Evolutionary conservation across 2,329 filamentous ascomycete genomes (phyloP).

Genomic region (Fusarium sp.): DNA sequence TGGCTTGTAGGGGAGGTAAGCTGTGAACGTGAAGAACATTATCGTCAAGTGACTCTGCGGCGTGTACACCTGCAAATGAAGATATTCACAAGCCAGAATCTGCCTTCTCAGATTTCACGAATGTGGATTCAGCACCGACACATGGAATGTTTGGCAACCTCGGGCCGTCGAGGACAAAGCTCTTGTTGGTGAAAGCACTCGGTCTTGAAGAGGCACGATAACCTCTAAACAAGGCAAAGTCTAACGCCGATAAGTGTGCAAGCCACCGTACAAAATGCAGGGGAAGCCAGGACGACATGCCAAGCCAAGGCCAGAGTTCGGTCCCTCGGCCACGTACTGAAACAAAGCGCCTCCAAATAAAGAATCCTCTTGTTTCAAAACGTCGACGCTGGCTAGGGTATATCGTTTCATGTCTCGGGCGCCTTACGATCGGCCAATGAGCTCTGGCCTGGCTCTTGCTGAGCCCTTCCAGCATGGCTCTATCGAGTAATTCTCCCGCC

Average conservation of each 20-base stretch:
- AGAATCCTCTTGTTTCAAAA: slow-evolving; percentile 28
- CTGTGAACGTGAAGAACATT: too few species aligned
- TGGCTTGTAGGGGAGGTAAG: too few species aligned
- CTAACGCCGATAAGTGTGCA: too few species aligned
- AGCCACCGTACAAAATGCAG: too few species aligned
- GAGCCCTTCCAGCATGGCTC: background rate
- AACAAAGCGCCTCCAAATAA: slow-evolving; percentile 22
- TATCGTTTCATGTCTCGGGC: slow-evolving; percentile 13
- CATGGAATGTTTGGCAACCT: too few species aligned
- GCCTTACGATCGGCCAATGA: slow-evolving; percentile 4
- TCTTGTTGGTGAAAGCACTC: too few species aligned
- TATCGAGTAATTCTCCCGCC: slow-evolving; percentile 18
- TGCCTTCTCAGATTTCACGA: background rate
- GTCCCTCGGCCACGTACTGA: slow-evolving; percentile 5
- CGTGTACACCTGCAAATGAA: background rate
- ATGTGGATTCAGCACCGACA: background rate
- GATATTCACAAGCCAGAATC: background rate
- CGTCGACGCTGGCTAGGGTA: background rate
- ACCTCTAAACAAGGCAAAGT: too few species aligned
- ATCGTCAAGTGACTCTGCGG: too few species aligned
- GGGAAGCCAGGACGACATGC: too few species aligned
- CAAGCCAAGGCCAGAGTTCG: background rate
- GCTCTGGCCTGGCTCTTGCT: background rate
- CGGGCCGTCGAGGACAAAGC: too few species aligned
- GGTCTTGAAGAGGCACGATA: too few species aligned